phyloP scores from a whole-genome alignment of 106 monocot species.

The Allium sativum region DNA sequence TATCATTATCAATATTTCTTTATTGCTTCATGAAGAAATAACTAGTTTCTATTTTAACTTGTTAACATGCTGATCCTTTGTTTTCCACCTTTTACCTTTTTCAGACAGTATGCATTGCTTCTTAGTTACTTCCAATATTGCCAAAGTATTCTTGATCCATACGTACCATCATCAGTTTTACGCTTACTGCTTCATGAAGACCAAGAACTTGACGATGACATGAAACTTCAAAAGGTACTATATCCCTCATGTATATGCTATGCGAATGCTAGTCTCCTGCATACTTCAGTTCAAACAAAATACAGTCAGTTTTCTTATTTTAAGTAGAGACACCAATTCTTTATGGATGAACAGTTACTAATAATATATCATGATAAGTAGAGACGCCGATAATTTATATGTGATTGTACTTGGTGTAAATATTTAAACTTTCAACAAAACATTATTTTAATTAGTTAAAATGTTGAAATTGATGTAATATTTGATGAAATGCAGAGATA shows the following conservation, averaged over 20 bases:
- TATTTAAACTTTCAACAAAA: too few relatives aligned
- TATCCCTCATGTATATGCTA: neutral
- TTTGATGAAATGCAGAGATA: too few relatives aligned
- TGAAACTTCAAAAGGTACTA: conserved; percentile 71
- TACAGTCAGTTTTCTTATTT: conserved; percentile 2
- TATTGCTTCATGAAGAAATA: conserved; percentile 62
- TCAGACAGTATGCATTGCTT: conserved; percentile 86
- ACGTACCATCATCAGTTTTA: conserved; percentile 67
- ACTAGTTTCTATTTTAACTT: neutral
- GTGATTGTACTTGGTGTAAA: too few relatives aligned
- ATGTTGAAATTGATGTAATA: too few relatives aligned
- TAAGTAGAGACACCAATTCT: too few relatives aligned
- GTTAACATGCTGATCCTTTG: too few relatives aligned
- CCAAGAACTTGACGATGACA: conserved; percentile 65
- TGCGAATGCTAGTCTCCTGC: neutral
- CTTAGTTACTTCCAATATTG: conserved; percentile 92
- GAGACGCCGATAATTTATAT: too few relatives aligned
- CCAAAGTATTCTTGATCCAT: conserved; percentile 72
- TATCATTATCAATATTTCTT: conserved; percentile 64
- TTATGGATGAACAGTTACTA: too few relatives aligned
- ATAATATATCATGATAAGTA: too few relatives aligned
- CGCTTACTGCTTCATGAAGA: conserved; percentile 66
- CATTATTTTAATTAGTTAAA: too few relatives aligned
- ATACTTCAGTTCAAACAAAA: neutral
- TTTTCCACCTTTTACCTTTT: neutral